Conservation (phyloP, 257 asterid genomes). For the Knoxia roxburghii region DNA sequence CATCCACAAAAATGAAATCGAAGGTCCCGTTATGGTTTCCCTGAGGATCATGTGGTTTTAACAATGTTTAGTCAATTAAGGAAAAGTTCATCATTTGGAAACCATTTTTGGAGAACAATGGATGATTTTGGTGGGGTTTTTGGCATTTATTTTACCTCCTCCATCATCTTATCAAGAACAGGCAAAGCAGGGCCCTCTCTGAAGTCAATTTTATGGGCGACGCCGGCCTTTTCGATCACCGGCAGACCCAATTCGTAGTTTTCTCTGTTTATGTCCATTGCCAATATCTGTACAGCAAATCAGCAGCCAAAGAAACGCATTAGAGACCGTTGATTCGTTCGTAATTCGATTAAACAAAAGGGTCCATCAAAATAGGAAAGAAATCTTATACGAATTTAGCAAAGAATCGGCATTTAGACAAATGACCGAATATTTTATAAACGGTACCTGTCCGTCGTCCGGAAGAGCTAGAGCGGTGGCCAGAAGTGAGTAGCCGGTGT, state of each 20-base stretch:
- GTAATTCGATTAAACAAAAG: not conserved
- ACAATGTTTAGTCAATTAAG: not conserved
- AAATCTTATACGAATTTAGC: no score
- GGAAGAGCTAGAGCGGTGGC: conserved; percentile 36
- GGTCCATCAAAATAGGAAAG: not conserved
- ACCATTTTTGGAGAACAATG: no score
- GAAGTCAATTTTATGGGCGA: conserved; percentile 78
- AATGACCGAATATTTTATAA: not conserved
- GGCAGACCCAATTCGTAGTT: conserved; percentile 80
- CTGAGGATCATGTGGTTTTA: not conserved
- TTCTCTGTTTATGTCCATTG: conserved; percentile 83
- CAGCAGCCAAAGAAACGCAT: not conserved
- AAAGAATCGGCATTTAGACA: no score
- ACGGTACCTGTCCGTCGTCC: conserved; percentile 24
- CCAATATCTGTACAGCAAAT: conserved; percentile 65
- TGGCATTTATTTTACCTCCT: conserved; percentile 18
- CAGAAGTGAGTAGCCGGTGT: conserved; percentile 31
- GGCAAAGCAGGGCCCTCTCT: conserved; percentile 79
- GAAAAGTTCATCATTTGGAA: no score
- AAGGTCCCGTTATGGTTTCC: conserved; percentile 46
- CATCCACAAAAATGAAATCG: conserved; percentile 85
- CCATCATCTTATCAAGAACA: conserved; percentile 52
- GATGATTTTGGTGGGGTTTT: not conserved
- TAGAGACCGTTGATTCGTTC: not conserved
- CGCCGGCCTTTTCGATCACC: conserved; percentile 68